phyloP scores from a whole-genome alignment of 352 stramenopile genomes.

The Pythium coloratum region DNA sequence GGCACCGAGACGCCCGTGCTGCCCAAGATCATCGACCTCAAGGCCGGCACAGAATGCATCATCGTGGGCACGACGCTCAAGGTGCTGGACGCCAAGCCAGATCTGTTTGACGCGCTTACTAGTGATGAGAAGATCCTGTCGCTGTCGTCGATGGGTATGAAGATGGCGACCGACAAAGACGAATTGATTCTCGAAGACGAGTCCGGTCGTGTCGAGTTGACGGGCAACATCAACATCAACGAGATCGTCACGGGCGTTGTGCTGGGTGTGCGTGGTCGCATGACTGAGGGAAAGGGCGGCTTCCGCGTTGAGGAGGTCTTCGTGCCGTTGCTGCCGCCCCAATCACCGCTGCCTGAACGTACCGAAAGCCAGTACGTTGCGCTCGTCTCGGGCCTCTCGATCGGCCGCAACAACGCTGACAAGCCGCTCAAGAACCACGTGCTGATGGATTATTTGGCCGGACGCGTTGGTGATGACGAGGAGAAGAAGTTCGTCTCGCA shows the following conservation, averaged over 20 bases:
- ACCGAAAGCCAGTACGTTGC: conserved; percentile 64
- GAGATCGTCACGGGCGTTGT: conserved; percentile 76
- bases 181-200: conserved; percentile 88
- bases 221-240: conserved; percentile 48
- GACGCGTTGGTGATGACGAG: conserved; percentile 49
- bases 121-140: conserved; percentile 55
- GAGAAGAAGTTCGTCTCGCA: conserved; percentile 62
- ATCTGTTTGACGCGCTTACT: conserved; percentile 78
- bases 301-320: conserved; percentile 71
- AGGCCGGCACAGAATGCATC: conserved; percentile 60
- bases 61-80: conserved; percentile 88
- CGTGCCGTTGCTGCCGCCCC: conserved; percentile 49
- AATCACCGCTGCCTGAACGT: conserved; percentile 44
- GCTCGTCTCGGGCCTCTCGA: conserved; percentile 56
- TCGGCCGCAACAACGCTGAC: conserved; percentile 39
- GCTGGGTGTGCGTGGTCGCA: conserved; percentile 59
- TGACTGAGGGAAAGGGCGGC: conserved; percentile 38
- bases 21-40: conserved; percentile 79
- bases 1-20: conserved; percentile 36
- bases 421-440: conserved; percentile 59
- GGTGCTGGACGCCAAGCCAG: conserved; percentile 67
- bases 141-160: conserved; percentile 33
- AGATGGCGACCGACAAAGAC: conserved; percentile 70
- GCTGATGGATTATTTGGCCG: conserved; percentile 78
- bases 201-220: conserved; percentile 79